Evolutionary conservation across 805 yeast species (phyloP).

Genomic region (Pichia cabralensis): DNA sequence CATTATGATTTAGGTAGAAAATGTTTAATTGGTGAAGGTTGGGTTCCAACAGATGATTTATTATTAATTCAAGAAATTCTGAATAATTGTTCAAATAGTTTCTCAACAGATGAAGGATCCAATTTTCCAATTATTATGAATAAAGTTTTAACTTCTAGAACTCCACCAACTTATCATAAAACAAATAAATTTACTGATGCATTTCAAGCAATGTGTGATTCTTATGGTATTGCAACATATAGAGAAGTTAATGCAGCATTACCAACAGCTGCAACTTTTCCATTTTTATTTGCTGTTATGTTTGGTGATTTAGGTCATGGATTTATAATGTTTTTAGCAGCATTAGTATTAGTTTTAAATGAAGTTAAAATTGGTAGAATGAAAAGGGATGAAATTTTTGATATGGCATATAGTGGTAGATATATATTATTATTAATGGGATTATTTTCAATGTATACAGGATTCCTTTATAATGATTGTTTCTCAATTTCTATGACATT

Average conservation of each 20-base stretch:
- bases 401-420: constrained; percentile 92
- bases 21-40: constrained; percentile 63
- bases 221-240: constrained; percentile 89
- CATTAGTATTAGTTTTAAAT: constrained; percentile 56
- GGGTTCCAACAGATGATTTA: constrained; percentile 56
- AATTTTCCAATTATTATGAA: constrained; percentile 31
- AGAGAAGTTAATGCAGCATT: constrained; percentile 94
- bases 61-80: constrained; percentile 34
- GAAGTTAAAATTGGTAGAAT: constrained; percentile 60
- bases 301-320: constrained; percentile 99
- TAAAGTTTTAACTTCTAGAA: constrained; percentile 61
- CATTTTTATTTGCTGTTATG: constrained; percentile 98
- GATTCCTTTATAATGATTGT: constrained; percentile 85
- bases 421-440: constrained; percentile 92
- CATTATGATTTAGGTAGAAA: constrained; percentile 59
- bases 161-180: constrained; percentile 91
- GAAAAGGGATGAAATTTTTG: constrained; percentile 87
- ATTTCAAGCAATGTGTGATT: constrained; percentile 88
- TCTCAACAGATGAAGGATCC: constrained; percentile 11
- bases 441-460: constrained; percentile 88
- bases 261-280: constrained; percentile 91
- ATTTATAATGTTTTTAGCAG: constrained; percentile 66
- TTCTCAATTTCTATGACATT: constrained; percentile 86
- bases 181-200: constrained; percentile 93
- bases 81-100: constrained; percentile 27